phyloP scores from a whole-genome alignment of 108 stramenopile species.

The Nitzschia palea region DNA sequence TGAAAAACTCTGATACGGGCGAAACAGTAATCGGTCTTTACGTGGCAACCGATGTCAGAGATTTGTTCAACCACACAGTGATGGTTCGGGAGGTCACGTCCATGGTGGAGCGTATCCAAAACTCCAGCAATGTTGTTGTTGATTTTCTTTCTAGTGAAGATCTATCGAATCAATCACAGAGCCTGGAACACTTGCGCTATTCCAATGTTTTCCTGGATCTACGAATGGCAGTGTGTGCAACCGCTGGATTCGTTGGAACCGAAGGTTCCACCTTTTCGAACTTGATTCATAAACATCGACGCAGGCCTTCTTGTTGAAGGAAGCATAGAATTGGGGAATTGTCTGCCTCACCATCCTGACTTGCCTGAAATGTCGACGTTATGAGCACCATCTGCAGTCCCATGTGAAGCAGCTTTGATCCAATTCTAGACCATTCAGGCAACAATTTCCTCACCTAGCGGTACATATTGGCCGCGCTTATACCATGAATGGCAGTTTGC shows the following conservation, averaged over 20 bases:
- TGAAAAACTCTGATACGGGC: background rate
- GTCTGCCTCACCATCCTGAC: no score
- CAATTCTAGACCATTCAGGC: no score
- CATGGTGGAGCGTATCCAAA: background rate
- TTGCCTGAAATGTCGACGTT: no score
- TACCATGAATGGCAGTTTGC: no score
- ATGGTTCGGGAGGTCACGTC: background rate
- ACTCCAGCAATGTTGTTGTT: background rate
- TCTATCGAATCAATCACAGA: background rate
- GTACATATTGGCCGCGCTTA: no score
- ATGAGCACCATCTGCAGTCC: no score
- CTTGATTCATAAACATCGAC: background rate
- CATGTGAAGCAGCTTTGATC: no score
- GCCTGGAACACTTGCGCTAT: background rate
- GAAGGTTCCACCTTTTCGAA: conserved; percentile 1
- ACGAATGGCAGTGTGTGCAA: conserved; percentile 6
- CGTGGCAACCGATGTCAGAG: conserved; percentile 4
- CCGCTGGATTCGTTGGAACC: background rate
- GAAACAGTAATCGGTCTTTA: background rate
- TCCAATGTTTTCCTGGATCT: conserved; percentile 1
- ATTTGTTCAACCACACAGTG: background rate
- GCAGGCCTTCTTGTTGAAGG: background rate
- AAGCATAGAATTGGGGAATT: no score
- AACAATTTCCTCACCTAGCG: no score
- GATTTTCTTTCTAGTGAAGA: background rate